These are phyloP conservation scores for Leishmania braziliensis DNA, from an alignment of 208 protist genomes.

Conservation along the genomic window DNA sequence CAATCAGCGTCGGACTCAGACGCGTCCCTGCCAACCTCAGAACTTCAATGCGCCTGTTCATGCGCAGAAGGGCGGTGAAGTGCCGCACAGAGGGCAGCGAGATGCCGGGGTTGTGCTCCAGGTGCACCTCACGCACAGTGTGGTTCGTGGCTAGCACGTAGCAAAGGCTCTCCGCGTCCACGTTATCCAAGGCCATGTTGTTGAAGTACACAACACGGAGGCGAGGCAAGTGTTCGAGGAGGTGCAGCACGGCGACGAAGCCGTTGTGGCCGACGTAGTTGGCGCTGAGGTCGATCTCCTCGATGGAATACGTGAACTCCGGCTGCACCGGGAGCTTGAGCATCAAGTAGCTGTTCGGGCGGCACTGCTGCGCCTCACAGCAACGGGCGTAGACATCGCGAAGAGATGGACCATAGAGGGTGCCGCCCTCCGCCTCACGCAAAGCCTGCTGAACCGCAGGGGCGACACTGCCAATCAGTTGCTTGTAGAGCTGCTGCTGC, in stretches of 20 bases:
- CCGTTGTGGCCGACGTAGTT: constrained; percentile 91
- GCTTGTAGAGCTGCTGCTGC: constrained; percentile 30
- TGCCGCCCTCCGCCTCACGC: constrained; percentile 44
- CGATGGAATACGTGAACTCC: constrained; percentile 66
- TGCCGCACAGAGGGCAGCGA: constrained; percentile 75
- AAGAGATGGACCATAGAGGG: constrained; percentile 67
- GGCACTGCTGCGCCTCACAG: constrained; percentile 80
- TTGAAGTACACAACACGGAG: constrained; percentile 78
- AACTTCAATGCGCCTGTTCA: constrained; percentile 56
- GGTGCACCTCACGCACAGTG: constrained; percentile 54
- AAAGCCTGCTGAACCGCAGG: constrained; percentile 39
- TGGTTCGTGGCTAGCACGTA: constrained; percentile 53
- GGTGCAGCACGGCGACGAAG: constrained; percentile 80
- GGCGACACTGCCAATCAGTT: constrained; percentile 33
- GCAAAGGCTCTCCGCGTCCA: constrained; percentile 78
- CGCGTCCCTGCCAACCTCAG: constrained; percentile 72
- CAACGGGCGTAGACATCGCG: constrained; percentile 82
- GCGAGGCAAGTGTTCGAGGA: constrained; percentile 72
- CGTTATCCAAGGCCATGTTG: constrained; percentile 89
- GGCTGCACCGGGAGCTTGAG: constrained; percentile 79
- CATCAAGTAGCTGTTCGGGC: constrained; percentile 89
- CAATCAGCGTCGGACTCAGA: constrained; percentile 60
- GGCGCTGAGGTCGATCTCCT: constrained; percentile 86
- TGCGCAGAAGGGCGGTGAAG: constrained; percentile 72
- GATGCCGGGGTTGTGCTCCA: constrained; percentile 84